phyloP scores from a whole-genome alignment of 2,329 filamentous ascomycete species.

The Aspergillus pseudonomiae region DNA sequence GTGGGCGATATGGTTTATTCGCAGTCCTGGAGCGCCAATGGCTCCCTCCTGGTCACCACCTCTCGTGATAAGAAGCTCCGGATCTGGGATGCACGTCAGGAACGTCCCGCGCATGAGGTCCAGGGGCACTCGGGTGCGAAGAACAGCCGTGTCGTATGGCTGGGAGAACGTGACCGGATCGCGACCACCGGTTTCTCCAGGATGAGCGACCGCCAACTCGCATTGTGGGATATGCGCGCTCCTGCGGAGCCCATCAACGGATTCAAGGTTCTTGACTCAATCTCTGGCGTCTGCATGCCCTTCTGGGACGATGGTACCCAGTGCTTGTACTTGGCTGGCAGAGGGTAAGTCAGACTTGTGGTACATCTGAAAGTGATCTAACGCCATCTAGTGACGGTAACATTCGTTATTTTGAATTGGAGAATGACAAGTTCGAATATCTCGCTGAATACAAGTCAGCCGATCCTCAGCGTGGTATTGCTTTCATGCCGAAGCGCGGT shows the following conservation, averaged over 20 bases:
- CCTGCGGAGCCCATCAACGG: conserved; percentile 81
- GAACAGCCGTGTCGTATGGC: conserved; percentile 95
- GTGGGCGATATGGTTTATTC: conserved; percentile 93
- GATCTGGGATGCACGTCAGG: conserved; percentile 95
- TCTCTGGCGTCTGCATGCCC: conserved; percentile 97
- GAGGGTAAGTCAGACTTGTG: conserved; percentile 67
- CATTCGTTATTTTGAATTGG: conserved; percentile 97
- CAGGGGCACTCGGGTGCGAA: conserved; percentile 90
- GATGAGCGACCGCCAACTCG: conserved; percentile 97
- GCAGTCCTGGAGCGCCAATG: conserved; percentile 91
- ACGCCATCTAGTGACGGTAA: conserved; percentile 76
- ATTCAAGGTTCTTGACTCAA: conserved; percentile 88
- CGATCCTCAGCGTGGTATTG: conserved; percentile 91
- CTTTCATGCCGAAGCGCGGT: conserved; percentile 91
- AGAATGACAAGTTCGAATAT: conserved; percentile 98
- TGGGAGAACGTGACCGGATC: conserved; percentile 94
- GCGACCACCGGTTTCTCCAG: conserved; percentile 96
- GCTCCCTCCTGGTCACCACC: conserved; percentile 84
- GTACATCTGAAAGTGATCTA: conserved; percentile 7
- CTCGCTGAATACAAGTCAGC: conserved; percentile 96
- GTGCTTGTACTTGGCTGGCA: conserved; percentile 93
- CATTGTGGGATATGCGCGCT: conserved; percentile 89
- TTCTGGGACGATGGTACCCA: conserved; percentile 99
- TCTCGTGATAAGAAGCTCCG: conserved; percentile 98
- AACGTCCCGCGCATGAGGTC: conserved; percentile 81